Evolutionary conservation across 2,329 filamentous ascomycete genomes (phyloP).

Genomic region (Sporothrix luriei): DNA sequence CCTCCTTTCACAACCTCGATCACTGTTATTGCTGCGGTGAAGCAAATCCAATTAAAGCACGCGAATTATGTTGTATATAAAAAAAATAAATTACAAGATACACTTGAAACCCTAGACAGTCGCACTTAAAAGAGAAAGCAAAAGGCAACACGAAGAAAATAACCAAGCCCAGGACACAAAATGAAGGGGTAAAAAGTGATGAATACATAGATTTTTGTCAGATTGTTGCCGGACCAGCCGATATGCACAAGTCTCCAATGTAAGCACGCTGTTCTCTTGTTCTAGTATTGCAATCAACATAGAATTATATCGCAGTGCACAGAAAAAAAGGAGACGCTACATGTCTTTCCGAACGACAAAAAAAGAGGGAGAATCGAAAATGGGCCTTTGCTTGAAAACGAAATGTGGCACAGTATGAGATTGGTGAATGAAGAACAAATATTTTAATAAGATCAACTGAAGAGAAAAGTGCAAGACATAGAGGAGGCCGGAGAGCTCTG

Average conservation of each 20-base stretch:
- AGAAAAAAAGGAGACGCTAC: neutral
- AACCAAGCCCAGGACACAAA: neutral
- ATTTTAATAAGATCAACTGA: neutral
- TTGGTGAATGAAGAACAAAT: neutral
- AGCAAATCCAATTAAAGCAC: neutral
- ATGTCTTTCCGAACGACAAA: neutral
- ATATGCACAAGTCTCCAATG: neutral
- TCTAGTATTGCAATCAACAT: neutral
- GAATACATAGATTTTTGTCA: neutral
- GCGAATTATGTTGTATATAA: neutral
- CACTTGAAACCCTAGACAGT: neutral
- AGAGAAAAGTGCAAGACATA: neutral
- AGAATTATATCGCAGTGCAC: neutral
- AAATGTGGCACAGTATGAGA: neutral
- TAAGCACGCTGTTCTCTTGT: no score
- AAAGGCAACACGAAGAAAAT: neutral
- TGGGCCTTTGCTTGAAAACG: neutral
- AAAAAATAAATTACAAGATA: neutral
- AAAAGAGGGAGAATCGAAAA: slow-evolving; percentile 9
- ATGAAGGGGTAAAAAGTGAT: neutral
- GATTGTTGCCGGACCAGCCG: slow-evolving; percentile 21
- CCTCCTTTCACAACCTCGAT: no score
- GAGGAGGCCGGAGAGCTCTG: neutral
- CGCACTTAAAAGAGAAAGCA: neutral
- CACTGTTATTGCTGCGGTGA: no score